Evolutionary conservation across 1,284 basidiomycete species (phyloP), one percentile per base, ranked within the genome.

Genomic region (Psilocybe mexicana): DNA sequence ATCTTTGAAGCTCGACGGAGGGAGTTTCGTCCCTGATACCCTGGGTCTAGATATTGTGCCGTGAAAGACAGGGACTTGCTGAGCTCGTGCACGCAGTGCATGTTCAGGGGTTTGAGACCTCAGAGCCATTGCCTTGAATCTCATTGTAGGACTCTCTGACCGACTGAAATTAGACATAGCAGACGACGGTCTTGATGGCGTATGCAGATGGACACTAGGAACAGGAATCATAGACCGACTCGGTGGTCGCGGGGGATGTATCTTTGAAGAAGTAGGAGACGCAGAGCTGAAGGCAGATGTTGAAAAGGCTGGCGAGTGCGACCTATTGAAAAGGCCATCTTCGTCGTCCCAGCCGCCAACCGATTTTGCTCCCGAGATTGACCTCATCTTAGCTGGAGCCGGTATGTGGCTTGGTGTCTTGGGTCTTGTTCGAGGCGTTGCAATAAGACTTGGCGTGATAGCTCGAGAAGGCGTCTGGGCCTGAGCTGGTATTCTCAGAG

Each of bases 161-260:
- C 80, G 75, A 28, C 65, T 71, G 65, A 86, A 85, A 57, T 81
- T 79, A 3, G 90, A 92, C 82, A 89, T 82, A 3, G 87, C 80
- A 1, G 88, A 85, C 1, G 79, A 78, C 0, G 90, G 87, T 45
- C 90, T 79, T 26, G 90, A 91, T 7, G 84, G 84, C 2, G 85
- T 81, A 2, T 85, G 84, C 45, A 92, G 71, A 51, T 89, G 86
- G 1, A 92, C 76, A 61, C 79, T 85, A 3, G 90, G 90, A 23
- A 91, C 79, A 18, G 91, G 90, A 59, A 93, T 92, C 83, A 84
- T 88, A 3, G 90, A 92, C 57, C 88, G 81, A 68, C 90, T 92
- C 1, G 90, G 89, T 35, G 90, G 88, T 38, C 91, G 81, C n/a
- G 86, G 82, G 46, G 82, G 81, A 63, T 83, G 84, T 7, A 71